These are phyloP conservation scores for Puccinia novopanici DNA, from an alignment of 1,284 basidiomycete genomes.

Conservation along the genomic window DNA sequence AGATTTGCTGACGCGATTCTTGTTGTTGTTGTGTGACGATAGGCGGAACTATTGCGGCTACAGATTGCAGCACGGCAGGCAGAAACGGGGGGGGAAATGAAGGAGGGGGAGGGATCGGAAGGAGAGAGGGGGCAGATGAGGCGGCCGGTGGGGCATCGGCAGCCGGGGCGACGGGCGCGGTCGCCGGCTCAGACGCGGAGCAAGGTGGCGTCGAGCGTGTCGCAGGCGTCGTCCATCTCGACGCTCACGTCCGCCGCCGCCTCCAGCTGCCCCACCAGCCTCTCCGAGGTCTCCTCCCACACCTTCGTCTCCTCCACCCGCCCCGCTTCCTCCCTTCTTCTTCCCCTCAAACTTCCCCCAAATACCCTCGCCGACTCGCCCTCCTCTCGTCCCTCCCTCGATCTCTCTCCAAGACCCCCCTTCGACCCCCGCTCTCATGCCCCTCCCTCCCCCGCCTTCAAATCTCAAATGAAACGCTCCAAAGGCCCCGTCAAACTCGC, in stretches of 20 bases:
- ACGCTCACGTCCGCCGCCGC: slow-evolving; percentile 16
- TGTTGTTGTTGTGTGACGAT: neutral
- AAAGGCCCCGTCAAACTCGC: slow-evolving; percentile 19
- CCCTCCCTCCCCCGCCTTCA: neutral
- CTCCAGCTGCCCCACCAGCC: neutral
- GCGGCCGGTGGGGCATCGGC: neutral
- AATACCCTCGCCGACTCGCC: neutral
- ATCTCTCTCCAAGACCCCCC: slow-evolving; percentile 14
- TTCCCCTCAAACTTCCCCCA: neutral
- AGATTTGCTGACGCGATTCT: neutral
- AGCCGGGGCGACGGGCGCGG: slow-evolving; percentile 16
- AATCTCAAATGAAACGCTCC: slow-evolving; percentile 42
- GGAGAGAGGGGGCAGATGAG: neutral
- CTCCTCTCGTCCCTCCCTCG: neutral
- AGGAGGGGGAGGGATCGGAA: neutral
- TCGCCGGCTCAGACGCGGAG: slow-evolving; percentile 6
- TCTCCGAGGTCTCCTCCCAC: neutral
- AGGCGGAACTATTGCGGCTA: slow-evolving; percentile 47
- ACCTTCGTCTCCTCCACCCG: neutral
- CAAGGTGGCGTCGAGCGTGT: slow-evolving; percentile 5
- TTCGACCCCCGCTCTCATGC: neutral
- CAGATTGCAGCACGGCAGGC: slow-evolving; percentile 36
- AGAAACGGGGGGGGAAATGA: neutral
- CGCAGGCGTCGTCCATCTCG: slow-evolving; percentile 15
- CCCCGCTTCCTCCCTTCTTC: neutral